These are phyloP conservation scores for Penicillium simplicissimum DNA, from an alignment of 495 filamentous ascomycete species.

Conservation along the genomic window DNA sequence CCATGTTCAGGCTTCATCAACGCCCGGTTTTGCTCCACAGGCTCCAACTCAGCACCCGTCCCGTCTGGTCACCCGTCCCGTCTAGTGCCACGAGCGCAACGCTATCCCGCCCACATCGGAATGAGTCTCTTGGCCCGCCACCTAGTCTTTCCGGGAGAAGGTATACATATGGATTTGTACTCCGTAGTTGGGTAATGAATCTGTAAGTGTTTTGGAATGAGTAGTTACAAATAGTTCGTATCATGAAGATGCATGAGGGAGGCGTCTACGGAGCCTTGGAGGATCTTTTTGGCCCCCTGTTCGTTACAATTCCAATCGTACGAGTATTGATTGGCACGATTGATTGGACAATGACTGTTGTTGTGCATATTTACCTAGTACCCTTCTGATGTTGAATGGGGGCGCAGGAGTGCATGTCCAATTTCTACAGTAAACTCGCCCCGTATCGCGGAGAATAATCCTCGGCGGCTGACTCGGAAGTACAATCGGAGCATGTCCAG, in stretches of 20 bases:
- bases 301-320: neutral
- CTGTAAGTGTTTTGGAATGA: neutral
- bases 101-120: neutral
- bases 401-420: neutral
- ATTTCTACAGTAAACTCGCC: neutral
- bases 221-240: neutral
- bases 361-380: neutral
- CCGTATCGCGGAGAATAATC: neutral
- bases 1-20: neutral
- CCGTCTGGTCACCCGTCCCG: conserved; percentile 6
- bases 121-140: neutral
- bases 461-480: neutral
- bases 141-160: neutral
- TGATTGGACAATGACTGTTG: neutral
- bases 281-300: neutral
- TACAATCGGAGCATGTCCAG: neutral
- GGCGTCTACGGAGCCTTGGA: neutral
- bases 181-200: neutral
- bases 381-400: neutral
- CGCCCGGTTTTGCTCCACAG: neutral
- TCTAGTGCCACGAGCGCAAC: conserved; percentile 18
- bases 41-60: neutral
- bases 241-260: neutral
- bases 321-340: neutral
- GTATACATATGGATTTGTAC: neutral